phyloP scores from a whole-genome alignment of 805 yeast species.

The Candida dendrica region DNA sequence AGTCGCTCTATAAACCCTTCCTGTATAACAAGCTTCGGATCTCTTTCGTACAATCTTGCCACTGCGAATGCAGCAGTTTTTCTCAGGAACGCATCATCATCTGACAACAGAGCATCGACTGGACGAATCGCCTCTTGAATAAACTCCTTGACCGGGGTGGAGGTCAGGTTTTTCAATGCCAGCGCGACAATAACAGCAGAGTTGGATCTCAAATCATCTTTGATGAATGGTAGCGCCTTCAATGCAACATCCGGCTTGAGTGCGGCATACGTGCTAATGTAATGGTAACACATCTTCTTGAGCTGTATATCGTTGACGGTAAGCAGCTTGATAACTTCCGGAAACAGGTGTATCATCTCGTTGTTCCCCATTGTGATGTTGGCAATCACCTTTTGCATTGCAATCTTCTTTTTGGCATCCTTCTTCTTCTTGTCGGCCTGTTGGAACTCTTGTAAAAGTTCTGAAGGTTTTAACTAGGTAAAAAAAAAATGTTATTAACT shows the following conservation, averaged over 20 bases:
- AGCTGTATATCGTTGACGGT: constrained; percentile 57
- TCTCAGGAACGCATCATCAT: constrained; percentile 52
- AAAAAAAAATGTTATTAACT: constrained; percentile 3
- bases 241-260: constrained; percentile 48
- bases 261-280: constrained; percentile 51
- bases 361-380: constrained; percentile 77
- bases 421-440: constrained; percentile 32
- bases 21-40: constrained; percentile 36
- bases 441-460: constrained; percentile 25
- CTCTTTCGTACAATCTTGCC: constrained; percentile 56
- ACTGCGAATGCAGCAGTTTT: constrained; percentile 66
- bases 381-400: constrained; percentile 69
- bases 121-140: constrained; percentile 36
- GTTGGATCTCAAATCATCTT: constrained; percentile 42
- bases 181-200: constrained; percentile 47
- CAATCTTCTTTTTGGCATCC: constrained; percentile 32
- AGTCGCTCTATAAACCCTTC: constrained; percentile 39
- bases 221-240: constrained; percentile 48
- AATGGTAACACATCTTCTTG: constrained; percentile 66
- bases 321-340: constrained; percentile 53
- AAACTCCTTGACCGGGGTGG: constrained; percentile 49
- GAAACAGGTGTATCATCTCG: constrained; percentile 63
- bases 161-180: constrained; percentile 56
- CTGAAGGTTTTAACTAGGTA: constrained; percentile 19
- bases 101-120: constrained; percentile 30